Evolutionary conservation across 179 eudicot species (phyloP).

Genomic region (Kewa caespitosa): DNA sequence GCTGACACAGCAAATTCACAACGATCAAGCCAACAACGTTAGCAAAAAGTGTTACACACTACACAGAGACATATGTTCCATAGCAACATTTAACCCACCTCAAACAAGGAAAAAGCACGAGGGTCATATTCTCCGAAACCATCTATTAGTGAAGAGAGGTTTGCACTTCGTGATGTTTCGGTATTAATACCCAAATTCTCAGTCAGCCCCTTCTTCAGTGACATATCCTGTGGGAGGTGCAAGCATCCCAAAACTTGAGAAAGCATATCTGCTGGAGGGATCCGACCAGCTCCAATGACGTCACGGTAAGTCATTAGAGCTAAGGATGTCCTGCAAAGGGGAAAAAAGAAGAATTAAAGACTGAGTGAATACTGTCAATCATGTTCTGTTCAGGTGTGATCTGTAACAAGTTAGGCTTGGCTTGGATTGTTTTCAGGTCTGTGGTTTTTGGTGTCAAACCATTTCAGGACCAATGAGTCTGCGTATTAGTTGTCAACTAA

Average conservation of each 20-base stretch:
- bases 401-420: too few species aligned
- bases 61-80: constrained; percentile 6
- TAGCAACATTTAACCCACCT: constrained; percentile 50
- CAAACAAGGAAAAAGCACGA: constrained; percentile 86
- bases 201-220: constrained; percentile 55
- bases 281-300: constrained; percentile 63
- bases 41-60: not conserved
- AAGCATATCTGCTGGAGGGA: constrained; percentile 61
- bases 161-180: constrained; percentile 52
- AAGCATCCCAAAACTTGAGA: constrained; percentile 86
- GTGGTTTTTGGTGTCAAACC: too few species aligned
- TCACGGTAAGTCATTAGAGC: constrained; percentile 83
- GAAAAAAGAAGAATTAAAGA: not conserved
- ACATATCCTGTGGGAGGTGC: constrained; percentile 65
- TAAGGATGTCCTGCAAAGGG: constrained; percentile 66
- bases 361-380: too few species aligned
- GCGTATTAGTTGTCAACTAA: too few species aligned
- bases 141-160: constrained; percentile 64
- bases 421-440: too few species aligned
- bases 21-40: not conserved
- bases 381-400: too few species aligned
- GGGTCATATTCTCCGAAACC: constrained; percentile 97
- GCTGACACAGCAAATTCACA: too few species aligned
- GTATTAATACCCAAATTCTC: constrained; percentile 62
- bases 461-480: too few species aligned